These are phyloP conservation scores for Ophiostoma angusticollis DNA, from an alignment of 2,329 filamentous ascomycete species.

Conservation along the genomic window DNA sequence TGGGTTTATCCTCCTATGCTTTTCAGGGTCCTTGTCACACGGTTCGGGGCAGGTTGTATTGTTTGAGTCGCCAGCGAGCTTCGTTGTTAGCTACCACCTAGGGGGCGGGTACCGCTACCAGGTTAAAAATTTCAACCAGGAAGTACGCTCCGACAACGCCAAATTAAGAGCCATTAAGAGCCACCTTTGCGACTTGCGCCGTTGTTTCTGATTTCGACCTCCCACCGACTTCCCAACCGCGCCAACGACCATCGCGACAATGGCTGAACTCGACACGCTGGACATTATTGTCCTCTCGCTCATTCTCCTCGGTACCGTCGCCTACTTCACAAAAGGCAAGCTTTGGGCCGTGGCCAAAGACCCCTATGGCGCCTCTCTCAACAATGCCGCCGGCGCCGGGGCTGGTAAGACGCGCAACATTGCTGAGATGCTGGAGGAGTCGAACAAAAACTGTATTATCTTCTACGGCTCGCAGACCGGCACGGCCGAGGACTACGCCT, in stretches of 20 bases:
- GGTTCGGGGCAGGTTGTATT: no score
- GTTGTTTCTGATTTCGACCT: not conserved
- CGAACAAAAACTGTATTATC: slow-evolving; percentile 91
- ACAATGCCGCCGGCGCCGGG: slow-evolving; percentile 57
- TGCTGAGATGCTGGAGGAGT: slow-evolving; percentile 89
- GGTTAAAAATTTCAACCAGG: no score
- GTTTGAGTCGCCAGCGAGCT: no score
- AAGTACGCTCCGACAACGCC: no score
- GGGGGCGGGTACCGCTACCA: no score
- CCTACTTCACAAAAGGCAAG: slow-evolving; percentile 96
- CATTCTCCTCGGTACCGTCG: slow-evolving; percentile 74
- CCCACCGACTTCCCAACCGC: not conserved
- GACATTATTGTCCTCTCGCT: slow-evolving; percentile 83
- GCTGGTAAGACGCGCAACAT: slow-evolving; percentile 83
- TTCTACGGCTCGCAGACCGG: slow-evolving; percentile 99
- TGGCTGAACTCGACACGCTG: slow-evolving; percentile 94
- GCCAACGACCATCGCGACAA: slow-evolving; percentile 29
- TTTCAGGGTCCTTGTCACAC: no score
- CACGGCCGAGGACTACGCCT: slow-evolving; percentile 96
- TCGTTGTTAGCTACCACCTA: no score
- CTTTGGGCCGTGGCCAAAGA: slow-evolving; percentile 85
- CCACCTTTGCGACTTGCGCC: not conserved
- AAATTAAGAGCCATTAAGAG: no score
- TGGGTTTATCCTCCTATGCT: no score
- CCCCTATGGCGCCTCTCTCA: slow-evolving; percentile 67